Evolutionary conservation across 1,139 yeast genomes (phyloP), one percentile per base, ranked within the genome.

Genomic region (Candida albicans): DNA sequence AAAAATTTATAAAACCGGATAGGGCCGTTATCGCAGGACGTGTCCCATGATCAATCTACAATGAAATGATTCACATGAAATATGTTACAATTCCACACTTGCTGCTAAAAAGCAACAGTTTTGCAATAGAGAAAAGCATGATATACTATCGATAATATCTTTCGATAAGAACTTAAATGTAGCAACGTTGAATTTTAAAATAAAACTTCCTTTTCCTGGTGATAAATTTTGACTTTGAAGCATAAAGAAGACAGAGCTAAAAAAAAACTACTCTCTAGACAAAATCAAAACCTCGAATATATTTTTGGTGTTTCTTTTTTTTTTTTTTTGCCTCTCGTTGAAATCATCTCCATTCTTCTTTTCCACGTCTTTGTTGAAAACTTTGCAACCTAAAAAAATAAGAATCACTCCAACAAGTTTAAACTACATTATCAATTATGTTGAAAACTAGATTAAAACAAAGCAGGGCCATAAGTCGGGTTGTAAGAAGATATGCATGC

Each of bases 401-500:
- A 27, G 12, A 27, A 10, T 27, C 26, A 13, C 11, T 9, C 13
- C 31, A 27, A 27, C 29, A 4, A 9, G 4, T 10, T 27, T 27
- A 27, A 9, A 27, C 29, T 8, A 27, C n/a, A 27, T 27, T n/a
- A 7, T 18, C 22, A 18, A 18, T 18, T 18, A 29, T 29, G 32
- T 29, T 29, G 13, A 10, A 7, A 27, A 27, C 29, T 31, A 36
- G 22, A n/a, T 24, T 18, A 36, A 36, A 15, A 22, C 39, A 15
- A 4, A 18, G 28, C 1, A 31, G 4, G 10, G 29, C 14, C n/a
- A 4, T 27, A 18, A 25, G 24, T 11, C 15, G 24, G 11, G 27
- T 29, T 5, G n/a, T 36, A 9, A 37, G 32, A 13, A 33, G 41
- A 18, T 39, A 30, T 33, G 46, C 45, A 3, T 38, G 44, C 3